These are phyloP conservation scores for Candida dendrica DNA, from an alignment of 805 yeast species.

Conservation along the genomic window DNA sequence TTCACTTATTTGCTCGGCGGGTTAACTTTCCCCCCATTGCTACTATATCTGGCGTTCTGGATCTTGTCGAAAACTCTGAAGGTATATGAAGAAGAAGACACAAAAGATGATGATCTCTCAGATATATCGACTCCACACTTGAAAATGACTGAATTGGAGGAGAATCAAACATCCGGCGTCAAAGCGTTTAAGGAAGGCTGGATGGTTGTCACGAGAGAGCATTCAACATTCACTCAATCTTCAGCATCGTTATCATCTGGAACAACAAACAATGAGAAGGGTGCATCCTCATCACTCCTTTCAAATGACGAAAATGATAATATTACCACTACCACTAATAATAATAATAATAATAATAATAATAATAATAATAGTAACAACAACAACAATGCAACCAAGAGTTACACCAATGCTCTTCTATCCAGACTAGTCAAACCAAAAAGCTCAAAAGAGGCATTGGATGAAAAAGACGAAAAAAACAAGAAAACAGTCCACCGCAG, in stretches of 20 bases:
- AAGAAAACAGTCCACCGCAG: slow-evolving; percentile 37
- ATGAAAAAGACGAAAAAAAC: slow-evolving; percentile 6
- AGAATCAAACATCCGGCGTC: slow-evolving; percentile 50
- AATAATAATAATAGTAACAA: not conserved
- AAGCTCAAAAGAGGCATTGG: not conserved
- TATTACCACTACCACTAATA: too few relatives aligned
- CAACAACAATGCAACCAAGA: not conserved
- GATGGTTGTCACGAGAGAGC: slow-evolving; percentile 79
- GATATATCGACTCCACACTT: slow-evolving; percentile 24
- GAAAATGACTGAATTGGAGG: slow-evolving; percentile 61
- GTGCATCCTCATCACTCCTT: too few relatives aligned
- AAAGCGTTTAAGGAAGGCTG: slow-evolving; percentile 65
- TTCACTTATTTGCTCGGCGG: slow-evolving; percentile 70
- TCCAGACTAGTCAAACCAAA: not conserved
- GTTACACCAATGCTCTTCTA: not conserved
- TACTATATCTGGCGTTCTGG: slow-evolving; percentile 32
- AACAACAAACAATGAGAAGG: not conserved
- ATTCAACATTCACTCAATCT: slow-evolving; percentile 36
- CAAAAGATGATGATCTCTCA: slow-evolving; percentile 17
- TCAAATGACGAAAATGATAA: too few relatives aligned
- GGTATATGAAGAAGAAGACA: slow-evolving; percentile 16
- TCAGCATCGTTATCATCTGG: too few relatives aligned
- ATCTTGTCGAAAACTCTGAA: slow-evolving; percentile 29
- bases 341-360: too few relatives aligned
- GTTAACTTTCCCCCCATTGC: slow-evolving; percentile 64